Conservation (phyloP, 2,329 filamentous ascomycete genomes). For the Emmonsia crescens region DNA sequence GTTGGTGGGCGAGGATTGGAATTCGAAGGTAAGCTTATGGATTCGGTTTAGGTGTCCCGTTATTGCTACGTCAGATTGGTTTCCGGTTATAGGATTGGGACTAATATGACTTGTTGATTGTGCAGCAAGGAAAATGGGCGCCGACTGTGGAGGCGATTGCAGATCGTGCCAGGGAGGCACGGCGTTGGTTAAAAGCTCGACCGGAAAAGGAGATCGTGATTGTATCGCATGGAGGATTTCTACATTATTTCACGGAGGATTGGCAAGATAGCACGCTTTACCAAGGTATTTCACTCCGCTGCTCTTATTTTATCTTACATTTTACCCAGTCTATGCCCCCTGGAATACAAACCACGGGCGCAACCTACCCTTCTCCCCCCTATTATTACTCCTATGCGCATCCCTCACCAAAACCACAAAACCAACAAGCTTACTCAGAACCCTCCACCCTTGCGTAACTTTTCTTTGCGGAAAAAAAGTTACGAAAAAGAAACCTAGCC, state of each 20-base stretch:
- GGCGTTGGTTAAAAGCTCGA: constrained; percentile 44
- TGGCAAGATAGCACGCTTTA: constrained; percentile 51
- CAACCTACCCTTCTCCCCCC: background rate
- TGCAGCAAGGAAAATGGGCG: constrained; percentile 34
- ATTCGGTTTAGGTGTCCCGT: background rate
- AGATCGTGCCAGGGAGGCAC: constrained; percentile 49
- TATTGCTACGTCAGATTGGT: background rate
- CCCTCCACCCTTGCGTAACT: constrained; percentile 1
- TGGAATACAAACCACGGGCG: background rate
- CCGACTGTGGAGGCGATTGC: constrained; percentile 44
- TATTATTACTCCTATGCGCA: background rate
- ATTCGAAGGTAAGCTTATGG: constrained; percentile 45
- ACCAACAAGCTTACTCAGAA: constrained; percentile 3
- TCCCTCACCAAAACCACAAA: background rate
- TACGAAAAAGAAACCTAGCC: constrained; percentile 13
- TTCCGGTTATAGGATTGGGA: background rate
- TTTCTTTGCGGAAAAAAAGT: constrained; percentile 9
- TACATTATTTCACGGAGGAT: constrained; percentile 79
- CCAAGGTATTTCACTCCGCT: constrained; percentile 26
- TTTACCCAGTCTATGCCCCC: background rate
- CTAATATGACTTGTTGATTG: background rate
- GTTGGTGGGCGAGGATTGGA: constrained; percentile 58
- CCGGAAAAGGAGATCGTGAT: constrained; percentile 59
- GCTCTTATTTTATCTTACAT: background rate
- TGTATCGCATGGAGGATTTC: constrained; percentile 71